Evolutionary conservation across 441 rosid genomes (phyloP), one percentile per base, ranked within the genome.

Genomic region (Euphorbia celastroides): DNA sequence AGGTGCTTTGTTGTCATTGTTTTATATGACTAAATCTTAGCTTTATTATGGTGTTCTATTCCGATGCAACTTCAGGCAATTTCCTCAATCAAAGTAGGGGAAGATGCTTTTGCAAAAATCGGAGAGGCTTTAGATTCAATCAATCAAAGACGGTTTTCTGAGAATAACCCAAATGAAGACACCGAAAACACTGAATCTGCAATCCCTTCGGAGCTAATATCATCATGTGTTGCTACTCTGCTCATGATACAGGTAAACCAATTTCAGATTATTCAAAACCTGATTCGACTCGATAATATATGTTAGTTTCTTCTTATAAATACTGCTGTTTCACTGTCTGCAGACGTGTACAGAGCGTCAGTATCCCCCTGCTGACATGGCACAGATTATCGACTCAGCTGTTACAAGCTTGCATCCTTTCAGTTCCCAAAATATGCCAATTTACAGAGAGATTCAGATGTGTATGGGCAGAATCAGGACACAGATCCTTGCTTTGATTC

Each of bases 391-490:
- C 20, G 97, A 93, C 57, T 78, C 83, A 52, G 97, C 97, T 7
- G 81, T 88, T 57, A 78, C 88, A 54, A 88, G 91, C 79, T 75
- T 96, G 87, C 91, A 83, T 55, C 98, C 99, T 23, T 70, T 81
- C 78, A 86, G 92, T 68, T 75, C 90, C 7, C 91, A 89, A 81
- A 96, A 93, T 81, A 74, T 82, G 71, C 88, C 96, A 0, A 77
- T 96, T 54, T 90, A 84, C 71, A 79, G 87, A 65, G 99, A 96
- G 75, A 90, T 96, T 75, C 90, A 93, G 76, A 88, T 76, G 77
- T 89, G 91, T 69, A 90, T 96, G 99, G 98, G 99, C 60, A 86
- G 83, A 72, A 88, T 96, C 78, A 93, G 89, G 89, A 90, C 90
- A 56, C 98, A 96, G 77, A 89, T 96, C 72, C 67, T 96, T 71